phyloP scores from a whole-genome alignment of 306 rosid species.

The Neltuma alba region DNA sequence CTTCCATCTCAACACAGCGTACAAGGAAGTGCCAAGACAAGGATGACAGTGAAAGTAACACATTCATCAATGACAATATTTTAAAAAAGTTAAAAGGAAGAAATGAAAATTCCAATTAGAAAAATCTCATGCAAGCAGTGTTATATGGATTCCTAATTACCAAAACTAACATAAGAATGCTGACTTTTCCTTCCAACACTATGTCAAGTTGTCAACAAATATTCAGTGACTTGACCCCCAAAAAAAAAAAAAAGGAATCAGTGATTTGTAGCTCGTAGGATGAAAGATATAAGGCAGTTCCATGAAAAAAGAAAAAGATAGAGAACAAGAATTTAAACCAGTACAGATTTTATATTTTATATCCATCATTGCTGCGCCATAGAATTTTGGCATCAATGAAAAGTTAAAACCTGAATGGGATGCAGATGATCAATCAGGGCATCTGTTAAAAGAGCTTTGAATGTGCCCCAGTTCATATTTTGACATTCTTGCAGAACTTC shows the following conservation, averaged over 20 bases:
- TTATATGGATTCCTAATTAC: neutral
- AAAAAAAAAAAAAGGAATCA: neutral
- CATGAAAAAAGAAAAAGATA: conserved; percentile 1
- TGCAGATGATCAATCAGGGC: conserved; percentile 80
- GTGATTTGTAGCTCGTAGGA: neutral
- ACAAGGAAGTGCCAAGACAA: neutral
- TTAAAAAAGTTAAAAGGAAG: neutral
- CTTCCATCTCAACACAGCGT: neutral
- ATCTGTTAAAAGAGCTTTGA: conserved; percentile 73
- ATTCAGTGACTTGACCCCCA: neutral
- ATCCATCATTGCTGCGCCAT: conserved; percentile 16
- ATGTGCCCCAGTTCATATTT: conserved; percentile 91
- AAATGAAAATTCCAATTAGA: neutral
- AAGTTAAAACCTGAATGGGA: conserved; percentile 80
- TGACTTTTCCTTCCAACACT: neutral
- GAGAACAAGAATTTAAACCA: conserved; percentile 18
- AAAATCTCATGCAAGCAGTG: neutral
- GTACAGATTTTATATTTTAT: conserved; percentile 9
- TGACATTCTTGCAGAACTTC: conserved; percentile 78
- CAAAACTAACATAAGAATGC: neutral
- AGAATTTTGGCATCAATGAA: conserved; percentile 27
- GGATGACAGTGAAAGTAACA: neutral
- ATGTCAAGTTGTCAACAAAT: neutral
- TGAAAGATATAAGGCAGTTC: neutral
- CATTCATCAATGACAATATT: neutral